Conservation (phyloP, 768 basidiomycete species). For the Cystofilobasidium bisporidii region DNA sequence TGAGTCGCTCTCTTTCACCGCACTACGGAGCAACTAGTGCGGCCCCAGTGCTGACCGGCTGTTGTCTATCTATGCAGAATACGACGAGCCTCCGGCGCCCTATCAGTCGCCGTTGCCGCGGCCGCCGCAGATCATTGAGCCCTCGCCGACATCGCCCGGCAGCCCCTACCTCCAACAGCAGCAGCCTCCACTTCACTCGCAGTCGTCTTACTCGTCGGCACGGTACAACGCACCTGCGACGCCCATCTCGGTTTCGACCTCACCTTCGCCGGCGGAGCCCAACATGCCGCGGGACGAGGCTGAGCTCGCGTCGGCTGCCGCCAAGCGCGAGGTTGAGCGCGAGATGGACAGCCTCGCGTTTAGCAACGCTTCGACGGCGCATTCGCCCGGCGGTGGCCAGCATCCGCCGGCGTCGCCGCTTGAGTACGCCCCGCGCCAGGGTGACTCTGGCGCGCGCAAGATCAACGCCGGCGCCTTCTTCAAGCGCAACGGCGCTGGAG, state of each 20-base stretch:
- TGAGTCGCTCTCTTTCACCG: not conserved
- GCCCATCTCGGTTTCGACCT: conserved; percentile 3
- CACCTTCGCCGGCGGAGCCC: not conserved
- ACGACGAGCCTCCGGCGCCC: conserved; percentile 2
- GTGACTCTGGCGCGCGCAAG: conserved; percentile 11
- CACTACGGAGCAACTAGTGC: too few relatives aligned
- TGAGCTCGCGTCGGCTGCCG: conserved; percentile 13
- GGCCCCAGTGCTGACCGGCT: conserved; percentile 4
- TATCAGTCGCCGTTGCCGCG: conserved; percentile 6
- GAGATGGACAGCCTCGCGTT: conserved; percentile 26
- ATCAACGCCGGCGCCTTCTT: conserved; percentile 28
- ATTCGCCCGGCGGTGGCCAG: not conserved
- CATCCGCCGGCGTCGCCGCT: conserved; percentile 9
- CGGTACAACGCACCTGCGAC: not conserved
- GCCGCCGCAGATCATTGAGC: conserved; percentile 17
- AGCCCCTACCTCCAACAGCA: not conserved
- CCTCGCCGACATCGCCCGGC: conserved; percentile 1
- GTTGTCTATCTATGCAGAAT: not conserved
- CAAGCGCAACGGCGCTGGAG: conserved; percentile 10
- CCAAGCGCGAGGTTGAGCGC: conserved; percentile 25
- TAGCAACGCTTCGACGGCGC: not conserved
- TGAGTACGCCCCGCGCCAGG: conserved; percentile 6
- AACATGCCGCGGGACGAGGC: conserved; percentile 2
- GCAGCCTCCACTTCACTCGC: not conserved
- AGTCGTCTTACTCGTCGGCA: not conserved